These are phyloP conservation scores for Phytophthora sp. DNA, from an alignment of 352 stramenopile species.

Conservation along the genomic window DNA sequence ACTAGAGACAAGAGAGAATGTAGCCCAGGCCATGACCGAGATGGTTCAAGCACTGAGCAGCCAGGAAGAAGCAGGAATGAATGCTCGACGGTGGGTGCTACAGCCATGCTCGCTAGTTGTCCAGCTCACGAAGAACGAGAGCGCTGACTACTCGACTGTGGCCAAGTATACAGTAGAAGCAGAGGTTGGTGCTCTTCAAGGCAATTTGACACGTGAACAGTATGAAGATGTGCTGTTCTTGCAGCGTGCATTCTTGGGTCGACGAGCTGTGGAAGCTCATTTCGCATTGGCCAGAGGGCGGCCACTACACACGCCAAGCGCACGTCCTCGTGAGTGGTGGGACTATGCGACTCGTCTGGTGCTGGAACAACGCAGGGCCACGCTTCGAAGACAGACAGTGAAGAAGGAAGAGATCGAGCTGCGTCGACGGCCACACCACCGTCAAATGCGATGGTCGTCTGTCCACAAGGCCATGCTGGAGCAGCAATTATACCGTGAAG, in stretches of 20 bases:
- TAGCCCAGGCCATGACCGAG: conserved; percentile 49
- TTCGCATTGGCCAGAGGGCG: conserved; percentile 65
- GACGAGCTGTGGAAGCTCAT: conserved; percentile 67
- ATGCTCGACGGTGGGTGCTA: conserved; percentile 50
- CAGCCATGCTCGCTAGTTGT: conserved; percentile 58
- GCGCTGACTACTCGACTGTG: conserved; percentile 59
- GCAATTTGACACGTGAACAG: conserved; percentile 71
- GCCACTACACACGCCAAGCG: conserved; percentile 53
- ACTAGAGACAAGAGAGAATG: conserved; percentile 46
- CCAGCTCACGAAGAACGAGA: conserved; percentile 85
- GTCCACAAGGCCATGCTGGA: conserved; percentile 61
- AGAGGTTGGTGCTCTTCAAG: conserved; percentile 51
- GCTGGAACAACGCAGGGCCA: conserved; percentile 43
- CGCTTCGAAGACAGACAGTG: conserved; percentile 20
- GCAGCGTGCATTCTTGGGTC: conserved; percentile 64
- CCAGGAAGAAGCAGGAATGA: conserved; percentile 7
- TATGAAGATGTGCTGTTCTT: conserved; percentile 86
- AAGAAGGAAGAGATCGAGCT: neutral
- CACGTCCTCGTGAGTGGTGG: conserved; percentile 72
- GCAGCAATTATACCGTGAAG: conserved; percentile 63
- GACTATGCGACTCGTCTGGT: conserved; percentile 68
- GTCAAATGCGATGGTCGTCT: conserved; percentile 65
- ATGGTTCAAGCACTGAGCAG: conserved; percentile 58
- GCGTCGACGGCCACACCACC: conserved; percentile 21
- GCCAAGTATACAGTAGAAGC: conserved; percentile 76